Conservation (phyloP, 2,329 filamentous ascomycete genomes). For the Pseudopithomyces maydicus region DNA sequence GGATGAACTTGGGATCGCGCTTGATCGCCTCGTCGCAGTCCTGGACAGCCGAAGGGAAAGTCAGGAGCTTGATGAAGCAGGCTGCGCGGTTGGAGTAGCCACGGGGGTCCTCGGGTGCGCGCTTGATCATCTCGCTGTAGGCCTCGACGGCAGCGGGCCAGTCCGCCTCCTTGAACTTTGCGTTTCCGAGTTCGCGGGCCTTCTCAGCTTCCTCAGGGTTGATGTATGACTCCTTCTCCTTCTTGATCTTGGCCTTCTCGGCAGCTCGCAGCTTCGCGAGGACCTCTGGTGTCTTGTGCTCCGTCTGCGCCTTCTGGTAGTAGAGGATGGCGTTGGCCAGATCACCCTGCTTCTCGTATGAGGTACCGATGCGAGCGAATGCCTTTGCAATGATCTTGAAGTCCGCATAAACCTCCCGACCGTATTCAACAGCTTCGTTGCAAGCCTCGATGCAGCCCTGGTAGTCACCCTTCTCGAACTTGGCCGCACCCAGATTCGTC, state of each 20-base stretch:
- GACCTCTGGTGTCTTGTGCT: conserved; percentile 94
- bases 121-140: conserved; percentile 96
- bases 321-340: conserved; percentile 79
- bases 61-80: conserved; percentile 94
- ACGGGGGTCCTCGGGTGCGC: conserved; percentile 86
- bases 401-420: conserved; percentile 86
- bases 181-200: conserved; percentile 91
- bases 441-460: conserved; percentile 85
- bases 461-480: conserved; percentile 96
- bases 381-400: conserved; percentile 98
- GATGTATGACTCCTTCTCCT: conserved; percentile 79
- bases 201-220: conserved; percentile 92
- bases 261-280: conserved; percentile 89
- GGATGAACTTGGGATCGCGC: conserved; percentile 89
- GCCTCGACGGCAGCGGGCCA: conserved; percentile 94
- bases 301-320: conserved; percentile 92
- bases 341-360: conserved; percentile 89
- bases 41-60: conserved; percentile 89
- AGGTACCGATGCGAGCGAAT: conserved; percentile 92
- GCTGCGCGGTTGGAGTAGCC: conserved; percentile 98
- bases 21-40: conserved; percentile 93
- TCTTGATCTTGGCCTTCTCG: conserved; percentile 81
- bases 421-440: conserved; percentile 86
- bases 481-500: conserved; percentile 91
- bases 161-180: conserved; percentile 95